These are phyloP conservation scores for Podosphaera fusca DNA, from an alignment of 2,329 filamentous ascomycete species.

Conservation along the genomic window DNA sequence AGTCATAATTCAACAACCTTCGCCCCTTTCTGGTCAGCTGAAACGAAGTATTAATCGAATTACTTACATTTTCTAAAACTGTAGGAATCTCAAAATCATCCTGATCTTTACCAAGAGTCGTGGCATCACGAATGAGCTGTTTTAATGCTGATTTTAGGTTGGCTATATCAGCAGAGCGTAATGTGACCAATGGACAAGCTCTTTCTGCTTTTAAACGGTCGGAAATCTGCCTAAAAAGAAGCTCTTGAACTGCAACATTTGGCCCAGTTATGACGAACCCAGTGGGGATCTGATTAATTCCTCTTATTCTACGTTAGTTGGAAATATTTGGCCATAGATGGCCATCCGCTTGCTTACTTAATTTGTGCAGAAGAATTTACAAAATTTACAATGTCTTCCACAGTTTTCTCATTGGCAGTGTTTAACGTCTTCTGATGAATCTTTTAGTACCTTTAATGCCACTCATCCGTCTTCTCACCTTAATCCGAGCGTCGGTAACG, in stretches of 20 bases:
- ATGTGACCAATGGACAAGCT: conserved; percentile 34
- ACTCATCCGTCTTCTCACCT: conserved; percentile 20
- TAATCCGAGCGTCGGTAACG: conserved; percentile 37
- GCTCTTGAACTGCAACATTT: conserved; percentile 51
- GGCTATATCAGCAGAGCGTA: conserved; percentile 47
- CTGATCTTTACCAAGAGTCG: conserved; percentile 21
- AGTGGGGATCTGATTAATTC: conserved; percentile 24
- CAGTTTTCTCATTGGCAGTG: conserved; percentile 35
- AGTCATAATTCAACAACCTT: conserved; percentile 54
- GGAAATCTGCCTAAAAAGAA: conserved; percentile 49
- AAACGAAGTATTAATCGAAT: background rate
- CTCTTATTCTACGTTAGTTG: conserved; percentile 3
- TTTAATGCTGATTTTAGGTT: conserved; percentile 54
- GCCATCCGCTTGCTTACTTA: conserved; percentile 7
- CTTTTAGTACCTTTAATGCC: conserved; percentile 14
- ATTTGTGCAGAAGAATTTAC: conserved; percentile 19
- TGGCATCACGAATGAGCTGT: conserved; percentile 46
- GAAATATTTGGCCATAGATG: background rate
- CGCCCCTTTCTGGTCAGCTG: conserved; percentile 23
- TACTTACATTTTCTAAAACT: conserved; percentile 24
- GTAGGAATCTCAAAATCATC: conserved; percentile 30
- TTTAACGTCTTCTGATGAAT: conserved; percentile 27
- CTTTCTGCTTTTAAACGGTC: conserved; percentile 26
- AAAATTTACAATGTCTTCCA: conserved; percentile 34
- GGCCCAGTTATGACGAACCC: conserved; percentile 58